phyloP scores from a whole-genome alignment of 805 yeast species.

The Candida germanica region DNA sequence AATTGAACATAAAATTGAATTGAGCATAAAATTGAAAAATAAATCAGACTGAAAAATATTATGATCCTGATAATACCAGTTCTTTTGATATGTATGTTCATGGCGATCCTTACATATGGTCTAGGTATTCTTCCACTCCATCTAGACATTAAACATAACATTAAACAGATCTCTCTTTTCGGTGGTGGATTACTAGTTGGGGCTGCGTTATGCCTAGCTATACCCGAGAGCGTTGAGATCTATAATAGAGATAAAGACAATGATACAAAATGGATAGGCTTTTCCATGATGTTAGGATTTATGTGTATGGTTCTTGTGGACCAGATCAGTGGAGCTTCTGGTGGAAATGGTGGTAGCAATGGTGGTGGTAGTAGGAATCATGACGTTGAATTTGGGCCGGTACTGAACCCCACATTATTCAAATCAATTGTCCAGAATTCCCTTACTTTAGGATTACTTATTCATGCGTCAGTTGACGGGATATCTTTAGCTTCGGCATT shows the following conservation, averaged over 20 bases:
- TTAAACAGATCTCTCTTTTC: constrained; percentile 7
- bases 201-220: constrained; percentile 13
- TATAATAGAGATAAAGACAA: constrained; percentile 4
- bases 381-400: background rate
- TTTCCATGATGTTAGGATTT: constrained; percentile 12
- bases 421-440: constrained; percentile 39
- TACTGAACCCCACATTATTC: background rate
- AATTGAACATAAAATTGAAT: too few relatives aligned
- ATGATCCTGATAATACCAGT: constrained; percentile 7
- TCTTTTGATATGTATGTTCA: constrained; percentile 10
- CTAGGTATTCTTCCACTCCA: constrained; percentile 13
- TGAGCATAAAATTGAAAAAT: too few relatives aligned
- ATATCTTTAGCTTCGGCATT: constrained; percentile 65
- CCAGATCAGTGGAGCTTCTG: background rate
- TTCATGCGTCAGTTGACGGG: constrained; percentile 74
- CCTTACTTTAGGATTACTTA: constrained; percentile 56
- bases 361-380: background rate
- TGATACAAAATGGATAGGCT: constrained; percentile 11
- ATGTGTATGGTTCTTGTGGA: constrained; percentile 6
- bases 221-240: constrained; percentile 14
- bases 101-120: constrained; percentile 13
- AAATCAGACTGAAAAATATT: background rate
- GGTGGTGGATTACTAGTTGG: constrained; percentile 14
- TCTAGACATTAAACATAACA: constrained; percentile 8
- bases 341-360: background rate